Evolutionary conservation across 495 filamentous ascomycete genomes (phyloP).

Genomic region (Neurospora discreta): DNA sequence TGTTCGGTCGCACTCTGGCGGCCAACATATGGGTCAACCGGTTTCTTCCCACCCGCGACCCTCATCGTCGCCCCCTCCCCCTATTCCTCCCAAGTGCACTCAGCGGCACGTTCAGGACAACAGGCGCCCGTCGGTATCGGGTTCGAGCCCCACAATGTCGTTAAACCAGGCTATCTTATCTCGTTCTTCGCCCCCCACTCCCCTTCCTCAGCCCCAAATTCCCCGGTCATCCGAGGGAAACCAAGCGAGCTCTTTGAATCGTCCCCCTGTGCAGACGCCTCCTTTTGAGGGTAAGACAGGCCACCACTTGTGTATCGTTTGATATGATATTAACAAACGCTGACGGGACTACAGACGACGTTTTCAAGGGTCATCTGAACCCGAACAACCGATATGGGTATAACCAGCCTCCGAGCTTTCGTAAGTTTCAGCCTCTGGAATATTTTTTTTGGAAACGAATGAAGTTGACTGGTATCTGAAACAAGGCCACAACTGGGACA

Average conservation of each 20-base stretch:
- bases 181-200: background rate
- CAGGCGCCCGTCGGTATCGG: background rate
- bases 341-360: background rate
- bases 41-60: background rate
- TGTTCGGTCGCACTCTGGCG: background rate
- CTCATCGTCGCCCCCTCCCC: background rate
- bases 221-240: background rate
- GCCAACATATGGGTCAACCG: background rate
- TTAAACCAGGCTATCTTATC: background rate
- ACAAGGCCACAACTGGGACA: constrained; percentile 9
- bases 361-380: constrained; percentile 2
- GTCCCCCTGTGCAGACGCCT: background rate
- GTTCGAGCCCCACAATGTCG: background rate
- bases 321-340: background rate
- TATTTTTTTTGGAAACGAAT: background rate
- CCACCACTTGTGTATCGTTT: background rate
- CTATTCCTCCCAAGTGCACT: background rate
- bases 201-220: background rate
- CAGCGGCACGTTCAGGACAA: background rate
- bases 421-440: constrained; percentile 5
- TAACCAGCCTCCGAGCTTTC: constrained; percentile 8
- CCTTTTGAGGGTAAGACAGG: background rate
- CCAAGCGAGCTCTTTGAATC: background rate
- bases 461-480: background rate
- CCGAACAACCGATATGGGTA: constrained; percentile 13